phyloP scores from a whole-genome alignment of 2,329 filamentous ascomycete species.

The Trichothecium sympodiale region DNA sequence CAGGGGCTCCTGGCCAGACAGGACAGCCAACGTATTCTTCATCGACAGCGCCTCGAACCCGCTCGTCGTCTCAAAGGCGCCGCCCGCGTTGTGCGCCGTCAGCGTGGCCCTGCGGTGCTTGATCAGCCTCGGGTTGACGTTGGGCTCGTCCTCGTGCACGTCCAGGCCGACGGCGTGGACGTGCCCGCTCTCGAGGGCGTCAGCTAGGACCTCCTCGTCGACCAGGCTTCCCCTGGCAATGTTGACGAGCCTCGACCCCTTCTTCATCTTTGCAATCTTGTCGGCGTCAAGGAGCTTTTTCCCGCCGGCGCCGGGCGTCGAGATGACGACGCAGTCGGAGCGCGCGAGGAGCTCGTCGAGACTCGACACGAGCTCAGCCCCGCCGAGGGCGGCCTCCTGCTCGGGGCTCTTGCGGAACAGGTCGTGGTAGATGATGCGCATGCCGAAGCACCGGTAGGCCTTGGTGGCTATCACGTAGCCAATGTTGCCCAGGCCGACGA shows the following conservation, averaged over 20 bases:
- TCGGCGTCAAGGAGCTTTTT: conserved; percentile 26
- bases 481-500: conserved; percentile 50
- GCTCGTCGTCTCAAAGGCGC: conserved; percentile 39
- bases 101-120: conserved; percentile 25
- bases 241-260: conserved; percentile 40
- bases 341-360: conserved; percentile 33
- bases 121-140: conserved; percentile 24
- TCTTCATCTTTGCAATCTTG: conserved; percentile 36
- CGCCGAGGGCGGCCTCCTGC: conserved; percentile 32
- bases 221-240: conserved; percentile 17
- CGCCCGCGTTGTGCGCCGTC: conserved; percentile 43
- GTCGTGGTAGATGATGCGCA: conserved; percentile 46
- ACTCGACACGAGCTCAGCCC: conserved; percentile 27
- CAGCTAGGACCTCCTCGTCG: conserved; percentile 8
- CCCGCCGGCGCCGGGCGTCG: conserved; percentile 34
- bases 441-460: conserved; percentile 39
- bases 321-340: conserved; percentile 39
- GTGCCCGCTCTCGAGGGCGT: conserved; percentile 8
- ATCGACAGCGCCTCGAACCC: conserved; percentile 44
- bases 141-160: conserved; percentile 16
- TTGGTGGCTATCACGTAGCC: conserved; percentile 44
- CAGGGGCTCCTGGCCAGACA: conserved; percentile 29
- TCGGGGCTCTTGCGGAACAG: conserved; percentile 25
- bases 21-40: conserved; percentile 38
- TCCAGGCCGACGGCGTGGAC: conserved; percentile 8